Base-by-base conservation (phyloP, 371 early-diverging fungal genomes). In the Funneliformis caledonium region DNA sequence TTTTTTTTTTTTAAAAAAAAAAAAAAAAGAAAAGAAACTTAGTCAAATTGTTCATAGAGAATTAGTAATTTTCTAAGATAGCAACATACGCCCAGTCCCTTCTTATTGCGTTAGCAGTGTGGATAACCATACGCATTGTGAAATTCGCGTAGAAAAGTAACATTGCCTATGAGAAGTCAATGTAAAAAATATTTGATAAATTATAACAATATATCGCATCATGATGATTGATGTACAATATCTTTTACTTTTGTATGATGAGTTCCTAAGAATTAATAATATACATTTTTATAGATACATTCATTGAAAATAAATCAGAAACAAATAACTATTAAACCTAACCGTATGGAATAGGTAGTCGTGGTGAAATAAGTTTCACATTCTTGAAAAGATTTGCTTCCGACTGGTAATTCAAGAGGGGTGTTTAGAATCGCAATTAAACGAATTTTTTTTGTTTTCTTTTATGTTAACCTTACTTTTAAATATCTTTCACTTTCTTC, bases 61-160 rank as follows among this genome's bases (percentile, higher is more conserved):
- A 14, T 14, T 67, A 7, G 12, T 7, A 0, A 9, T 37, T 76
- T 61, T 42, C 7, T 52, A 31, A 2, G 26, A 31, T 42, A 65
- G 14, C 3, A 81, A 56, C 80, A 81, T 88, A 90, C 89, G 88
- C 86, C 93, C 92, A 93, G 82, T 93, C 93, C 22, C 80, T 83
- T 16, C 83, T 81, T 70, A 91, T 88, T 80, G 91, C 81, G 70
- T 93, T 93, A 26, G 93, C 93, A 0, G 93, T 93, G 45, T 89
- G 88, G 4, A 93, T 85, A n/a, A 89, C 85, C 16, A 93, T 61
- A 14, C 85, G 85, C 78, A 87, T 83, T 0, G 85, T 85, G 12
- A 83, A 82, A 52, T 88, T 84, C 5, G 83, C 72, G 73, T 88
- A 89, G 78, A 90, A 88, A 8, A 92, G 65, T 0, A 91, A 43